Base-by-base conservation (phyloP, 2,329 filamentous ascomycete genomes). In the Hypoxylon sp. region DNA sequence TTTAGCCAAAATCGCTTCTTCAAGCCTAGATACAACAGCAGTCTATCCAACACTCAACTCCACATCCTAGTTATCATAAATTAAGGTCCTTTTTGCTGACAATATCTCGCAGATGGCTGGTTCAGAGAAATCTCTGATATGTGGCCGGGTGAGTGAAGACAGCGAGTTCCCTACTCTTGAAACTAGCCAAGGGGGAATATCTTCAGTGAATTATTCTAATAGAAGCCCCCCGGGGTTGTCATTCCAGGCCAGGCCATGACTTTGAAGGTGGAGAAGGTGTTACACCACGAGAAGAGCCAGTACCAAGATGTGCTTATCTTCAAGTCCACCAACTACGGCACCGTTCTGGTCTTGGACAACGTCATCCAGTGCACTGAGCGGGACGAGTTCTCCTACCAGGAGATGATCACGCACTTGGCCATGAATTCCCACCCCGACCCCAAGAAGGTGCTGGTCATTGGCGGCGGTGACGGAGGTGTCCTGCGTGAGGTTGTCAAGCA, bases 251-350 rank as follows among this genome's bases (percentile, higher is more conserved):
- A 98, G 86, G 96, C 96, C 80, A 98, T 98, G 95, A 97, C 92
- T 74, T 91, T 97, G 79, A 94, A 92, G 83, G 96, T 99, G 82
- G 95, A 99, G 81, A 93, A 97, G 86, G 90, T 99, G 78, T 87
- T 99, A 70, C 94, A 97, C 88, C 95, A 98, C 86, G 96, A 99
- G 86, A 98, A 97, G 89, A 96, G 92, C 87, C 86, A 97, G 86
- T 99, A 97, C 86, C 96, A 99, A 84, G 96, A 99, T 79, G 95
- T 99, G 71, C 90, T 99, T 76, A 93, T 98, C 85, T 99, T 99
- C 85, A 92, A 99, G 87, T 97, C 93, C 75, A 97, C 91, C 85
- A 90, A 98, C 87, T 92, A 98, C 81, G 96, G 96, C 81, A 97
- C 90, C 78, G 95, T 98, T 67, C 88, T 99, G 63, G 95, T 99